Conservation (phyloP, 176 grass and related monocot species). For the Oryza meyeriana region DNA sequence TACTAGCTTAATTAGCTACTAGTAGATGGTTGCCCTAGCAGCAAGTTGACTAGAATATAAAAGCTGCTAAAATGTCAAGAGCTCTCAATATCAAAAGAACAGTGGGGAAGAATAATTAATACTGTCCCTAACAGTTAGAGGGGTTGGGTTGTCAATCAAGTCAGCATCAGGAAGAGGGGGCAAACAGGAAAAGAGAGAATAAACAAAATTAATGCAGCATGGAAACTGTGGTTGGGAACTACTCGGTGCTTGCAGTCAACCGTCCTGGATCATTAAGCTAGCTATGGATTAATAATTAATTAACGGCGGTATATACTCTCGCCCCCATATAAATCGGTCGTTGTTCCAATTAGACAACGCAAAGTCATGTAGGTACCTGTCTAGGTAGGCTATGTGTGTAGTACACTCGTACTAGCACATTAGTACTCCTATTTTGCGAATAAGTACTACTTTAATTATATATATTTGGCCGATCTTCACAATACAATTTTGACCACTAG, state of each 20-base stretch:
- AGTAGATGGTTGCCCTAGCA: not conserved
- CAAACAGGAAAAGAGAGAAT: not conserved
- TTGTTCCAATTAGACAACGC: not conserved
- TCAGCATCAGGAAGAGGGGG: slow-evolving; percentile 29
- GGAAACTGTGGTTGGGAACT: not conserved
- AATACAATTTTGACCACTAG: too few relatives aligned
- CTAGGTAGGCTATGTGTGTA: too few relatives aligned
- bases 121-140: not conserved
- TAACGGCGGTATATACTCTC: not conserved
- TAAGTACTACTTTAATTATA: too few relatives aligned
- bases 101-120: slow-evolving; percentile 12
- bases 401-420: too few relatives aligned
- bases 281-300: not conserved
- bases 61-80: not conserved
- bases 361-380: not conserved
- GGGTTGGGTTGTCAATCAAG: slow-evolving; percentile 20
- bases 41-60: not conserved
- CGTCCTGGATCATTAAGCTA: not conserved
- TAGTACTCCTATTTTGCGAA: too few relatives aligned
- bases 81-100: not conserved
- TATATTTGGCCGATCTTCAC: too few relatives aligned
- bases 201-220: not conserved
- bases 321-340: not conserved
- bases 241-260: slow-evolving; percentile 27
- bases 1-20: not conserved